Base-by-base conservation (phyloP, 805 yeast species). In the Saccharomycopsis olivae region DNA sequence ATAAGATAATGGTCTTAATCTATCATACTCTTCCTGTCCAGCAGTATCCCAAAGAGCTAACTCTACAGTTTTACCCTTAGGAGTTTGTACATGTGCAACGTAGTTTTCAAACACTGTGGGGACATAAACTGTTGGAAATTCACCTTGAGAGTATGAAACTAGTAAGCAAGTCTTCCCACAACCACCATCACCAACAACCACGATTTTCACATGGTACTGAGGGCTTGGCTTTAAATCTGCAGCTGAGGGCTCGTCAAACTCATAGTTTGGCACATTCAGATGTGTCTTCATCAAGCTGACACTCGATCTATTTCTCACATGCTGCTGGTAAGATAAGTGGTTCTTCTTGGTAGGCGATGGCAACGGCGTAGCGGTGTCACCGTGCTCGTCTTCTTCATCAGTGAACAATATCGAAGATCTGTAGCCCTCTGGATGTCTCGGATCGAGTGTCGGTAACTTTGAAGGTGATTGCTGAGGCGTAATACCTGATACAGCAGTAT, bases 1-100 rank as follows among this genome's bases (percentile, higher is more conserved):
- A 53, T 85, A 85, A 32, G 81, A 69, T 35, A 86, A 62, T 2
- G 94, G 92, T 46, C 95, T 65, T 41, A 84, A 61, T 39, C 94
- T 63, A 54, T 79, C 88, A 53, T 81, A 83, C 56, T 82, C 92
- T 58, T 84, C 94, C 59, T 83, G 92, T 3, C 94, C 92, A 0
- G 94, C 94, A 1, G 94, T 83, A 55, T 85, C 95, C 94, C 94
- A 84, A 23, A 84, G 58, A 1, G 85, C 83, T 49, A 85, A 58
- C 52, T 79, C 87, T 16, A 80, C 66, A n/a, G 58, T 49, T 51
- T 73, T 70, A 4, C 71, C 69, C n/a, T 30, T 8, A 0, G 70
- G 62, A 1, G 68, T 63, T 28, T 53, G 57, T 2, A 79, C 72
- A 29, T 67, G 68, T 6, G 81, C 71, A 10, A 75, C 74, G 54